Base-by-base conservation (phyloP, 352 stramenopile species). In the Phytophthora colocasiae region DNA sequence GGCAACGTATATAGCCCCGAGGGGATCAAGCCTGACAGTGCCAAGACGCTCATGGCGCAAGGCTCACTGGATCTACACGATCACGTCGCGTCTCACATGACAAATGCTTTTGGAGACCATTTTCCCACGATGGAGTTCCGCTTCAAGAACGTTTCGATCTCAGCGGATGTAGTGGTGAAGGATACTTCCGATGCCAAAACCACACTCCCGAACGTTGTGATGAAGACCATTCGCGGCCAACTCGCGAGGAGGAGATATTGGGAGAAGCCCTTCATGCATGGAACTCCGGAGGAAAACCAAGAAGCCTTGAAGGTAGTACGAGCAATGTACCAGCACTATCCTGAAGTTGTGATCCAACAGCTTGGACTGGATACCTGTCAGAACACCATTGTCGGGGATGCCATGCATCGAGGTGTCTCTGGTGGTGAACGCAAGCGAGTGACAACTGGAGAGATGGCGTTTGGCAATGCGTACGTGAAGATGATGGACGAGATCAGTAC, bases 391-490 rank as follows among this genome's bases (percentile, higher is more conserved):
- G 45, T 69, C 15, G 54, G 62, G 6, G 62, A 70, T 38, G 44
- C 27, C 15, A 78, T 90, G 54, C 46, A 78, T 2, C 77, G 82
- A 41, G 85, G 85, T 22, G 69, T 93, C 10, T 92, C 80, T 0
- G 84, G 85, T 10, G 84, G 85, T 9, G 80, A 93, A 45, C 71
- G 78, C 10, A 88, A 90, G 69, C 81, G 85, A 19, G 81, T 92
- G 32, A 92, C 81, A 12, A 81, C 73, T 0, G 84, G 82, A 12
- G 81, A 92, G 75, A 98, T 98, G 79, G 71, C 93, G 32, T 84
- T 93, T 48, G 75, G 77, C 26, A 71, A 65, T 26, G 45, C 52
- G 32, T 50, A 58, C 24, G 62, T 70, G 29, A 65, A 65, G 26
- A 50, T 70, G 47, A 65, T 70, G 62, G 62, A 70, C 32, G 54